phyloP scores from a whole-genome alignment of 768 basidiomycete genomes.

The Guyanaporus albipodus region DNA sequence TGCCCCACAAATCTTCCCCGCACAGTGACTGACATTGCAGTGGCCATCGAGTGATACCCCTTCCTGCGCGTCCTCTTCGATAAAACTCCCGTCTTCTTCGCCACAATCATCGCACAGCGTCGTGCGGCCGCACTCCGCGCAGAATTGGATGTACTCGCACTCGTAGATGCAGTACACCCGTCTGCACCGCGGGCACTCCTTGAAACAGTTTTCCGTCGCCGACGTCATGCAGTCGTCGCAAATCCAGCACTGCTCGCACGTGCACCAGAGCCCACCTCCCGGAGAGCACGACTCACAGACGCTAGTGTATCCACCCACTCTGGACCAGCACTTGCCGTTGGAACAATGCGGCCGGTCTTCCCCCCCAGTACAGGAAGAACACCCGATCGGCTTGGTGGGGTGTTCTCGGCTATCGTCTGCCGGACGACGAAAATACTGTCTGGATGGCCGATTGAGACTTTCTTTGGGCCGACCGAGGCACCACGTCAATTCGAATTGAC shows the following conservation, averaged over 20 bases:
- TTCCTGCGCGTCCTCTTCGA: conserved; percentile 1
- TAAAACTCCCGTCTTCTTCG: conserved; percentile 25
- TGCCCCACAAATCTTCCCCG: conserved; percentile 8
- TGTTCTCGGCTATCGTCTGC: conserved; percentile 10
- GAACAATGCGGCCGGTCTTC: conserved; percentile 11
- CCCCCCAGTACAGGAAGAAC: conserved; percentile 1
- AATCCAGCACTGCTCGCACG: conserved; percentile 18
- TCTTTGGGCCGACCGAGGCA: conserved; percentile 21
- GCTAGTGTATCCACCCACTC: conserved; percentile 2
- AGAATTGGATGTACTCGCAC: conserved; percentile 25
- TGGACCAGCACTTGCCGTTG: conserved; percentile 20
- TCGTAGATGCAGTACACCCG: conserved; percentile 13
- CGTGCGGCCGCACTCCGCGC: conserved; percentile 16
- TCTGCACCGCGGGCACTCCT: conserved; percentile 17
- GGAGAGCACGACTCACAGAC: conserved; percentile 20
- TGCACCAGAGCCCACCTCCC: conserved; percentile 18
- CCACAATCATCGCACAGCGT: conserved; percentile 24
- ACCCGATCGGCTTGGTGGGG: conserved; percentile 12
- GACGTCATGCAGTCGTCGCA: conserved; percentile 23
- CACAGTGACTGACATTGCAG: conserved; percentile 3
- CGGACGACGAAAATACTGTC: background rate
- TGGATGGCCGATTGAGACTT: background rate
- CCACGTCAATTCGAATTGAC: conserved; percentile 19
- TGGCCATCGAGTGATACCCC: conserved; percentile 5
- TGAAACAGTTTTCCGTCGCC: conserved; percentile 5